A percentile compares a stretch with the other conserved stretches of the same genome.
Conservation (phyloP, 2,329 filamentous ascomycete species). For the Penicillium sclerotiorum region DNA sequence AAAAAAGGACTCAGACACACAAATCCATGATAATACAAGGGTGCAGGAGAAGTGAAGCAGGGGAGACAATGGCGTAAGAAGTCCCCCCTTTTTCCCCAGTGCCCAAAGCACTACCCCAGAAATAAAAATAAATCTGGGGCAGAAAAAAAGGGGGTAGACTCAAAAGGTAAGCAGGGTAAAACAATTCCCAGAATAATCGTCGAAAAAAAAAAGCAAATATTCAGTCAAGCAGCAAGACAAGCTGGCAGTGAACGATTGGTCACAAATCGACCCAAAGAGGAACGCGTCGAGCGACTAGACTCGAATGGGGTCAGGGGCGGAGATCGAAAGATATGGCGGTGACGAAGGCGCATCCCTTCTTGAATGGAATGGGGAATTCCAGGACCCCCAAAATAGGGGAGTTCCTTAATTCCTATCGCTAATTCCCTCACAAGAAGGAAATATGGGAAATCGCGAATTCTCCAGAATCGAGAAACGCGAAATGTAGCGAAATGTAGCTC, state of each 20-base stretch:
- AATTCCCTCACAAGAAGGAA: too few species aligned
- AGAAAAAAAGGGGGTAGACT: conserved; percentile 12
- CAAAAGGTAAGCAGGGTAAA: background rate
- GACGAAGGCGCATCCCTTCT: conserved; percentile 4
- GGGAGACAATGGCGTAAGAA: conserved; percentile 14
- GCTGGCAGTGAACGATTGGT: background rate
- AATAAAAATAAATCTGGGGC: conserved; percentile 13
- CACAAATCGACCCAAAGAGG: background rate
- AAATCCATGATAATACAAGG: conserved; percentile 25
- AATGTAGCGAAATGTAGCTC: too few species aligned
- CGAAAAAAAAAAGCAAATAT: conserved; percentile 1
- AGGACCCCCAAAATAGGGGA: background rate
- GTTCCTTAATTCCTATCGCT: too few species aligned
- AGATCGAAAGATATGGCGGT: conserved; percentile 5
- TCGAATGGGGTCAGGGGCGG: conserved; percentile 2
- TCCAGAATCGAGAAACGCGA: too few species aligned
- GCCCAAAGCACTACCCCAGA: conserved; percentile 4
- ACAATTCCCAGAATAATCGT: background rate
- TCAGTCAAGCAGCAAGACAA: background rate
- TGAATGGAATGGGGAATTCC: background rate
- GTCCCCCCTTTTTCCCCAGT: conserved; percentile 16
- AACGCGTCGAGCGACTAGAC: background rate
- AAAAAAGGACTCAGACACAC: conserved; percentile 6
- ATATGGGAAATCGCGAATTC: too few species aligned
- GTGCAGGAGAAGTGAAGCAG: conserved; percentile 6